phyloP scores from a whole-genome alignment of 1,284 basidiomycete genomes.

The Athelia sp. region DNA sequence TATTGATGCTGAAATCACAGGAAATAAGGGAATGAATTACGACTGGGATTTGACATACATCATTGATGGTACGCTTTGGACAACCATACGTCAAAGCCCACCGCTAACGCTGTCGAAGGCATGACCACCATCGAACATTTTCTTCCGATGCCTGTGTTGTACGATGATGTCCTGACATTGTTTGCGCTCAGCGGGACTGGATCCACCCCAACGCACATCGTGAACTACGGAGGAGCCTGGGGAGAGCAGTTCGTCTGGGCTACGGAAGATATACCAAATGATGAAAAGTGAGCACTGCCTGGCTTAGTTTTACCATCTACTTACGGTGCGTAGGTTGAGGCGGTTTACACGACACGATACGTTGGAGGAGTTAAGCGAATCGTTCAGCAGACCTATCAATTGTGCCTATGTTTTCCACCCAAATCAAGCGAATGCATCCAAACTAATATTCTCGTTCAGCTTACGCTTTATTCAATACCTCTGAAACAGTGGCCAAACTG shows the following conservation, averaged over 20 bases:
- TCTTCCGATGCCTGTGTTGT: conserved; percentile 57
- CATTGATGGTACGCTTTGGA: conserved; percentile 50
- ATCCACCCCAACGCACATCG: conserved; percentile 66
- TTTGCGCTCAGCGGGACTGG: conserved; percentile 66
- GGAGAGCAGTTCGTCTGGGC: conserved; percentile 71
- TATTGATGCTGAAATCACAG: neutral
- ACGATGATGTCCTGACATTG: conserved; percentile 62
- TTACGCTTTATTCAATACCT: conserved; percentile 62
- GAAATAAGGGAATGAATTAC: conserved; percentile 58
- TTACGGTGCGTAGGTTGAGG: conserved; percentile 39
- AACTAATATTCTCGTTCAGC: conserved; percentile 32
- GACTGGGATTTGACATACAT: conserved; percentile 77
- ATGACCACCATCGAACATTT: conserved; percentile 78
- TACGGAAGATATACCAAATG: conserved; percentile 54
- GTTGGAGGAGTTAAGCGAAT: conserved; percentile 56
- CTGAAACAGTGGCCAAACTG: conserved; percentile 61
- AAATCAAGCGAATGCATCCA: neutral
- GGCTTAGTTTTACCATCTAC: neutral
- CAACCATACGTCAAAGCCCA: neutral
- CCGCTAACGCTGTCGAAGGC: conserved; percentile 32
- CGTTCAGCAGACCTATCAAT: conserved; percentile 49
- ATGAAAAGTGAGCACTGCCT: conserved; percentile 46
- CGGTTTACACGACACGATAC: conserved; percentile 60
- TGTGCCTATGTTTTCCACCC: conserved; percentile 34
- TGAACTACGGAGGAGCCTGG: conserved; percentile 64